These are phyloP conservation scores for Septoria petroselini DNA, from an alignment of 2,329 filamentous ascomycete genomes.

Conservation along the genomic window DNA sequence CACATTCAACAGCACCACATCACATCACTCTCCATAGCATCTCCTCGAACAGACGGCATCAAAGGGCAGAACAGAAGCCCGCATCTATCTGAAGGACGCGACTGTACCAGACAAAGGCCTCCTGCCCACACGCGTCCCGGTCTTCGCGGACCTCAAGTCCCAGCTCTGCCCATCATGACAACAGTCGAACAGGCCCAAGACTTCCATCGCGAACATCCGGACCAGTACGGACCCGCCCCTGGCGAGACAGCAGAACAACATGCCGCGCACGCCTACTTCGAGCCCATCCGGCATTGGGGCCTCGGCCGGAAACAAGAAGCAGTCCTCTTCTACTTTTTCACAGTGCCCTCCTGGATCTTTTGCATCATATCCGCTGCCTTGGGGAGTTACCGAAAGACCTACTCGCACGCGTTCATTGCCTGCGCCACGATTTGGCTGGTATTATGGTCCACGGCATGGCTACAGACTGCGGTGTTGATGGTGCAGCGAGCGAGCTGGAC, in stretches of 20 bases:
- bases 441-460: constrained; percentile 35
- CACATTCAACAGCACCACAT: too few species aligned
- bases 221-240: constrained; percentile 23
- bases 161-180: constrained; percentile 13
- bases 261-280: constrained; percentile 27
- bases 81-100: too few species aligned
- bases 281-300: constrained; percentile 33
- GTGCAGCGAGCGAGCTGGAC: constrained; percentile 37
- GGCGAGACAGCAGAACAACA: constrained; percentile 35
- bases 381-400: constrained; percentile 26
- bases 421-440: constrained; percentile 30
- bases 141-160: background rate
- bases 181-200: constrained; percentile 20
- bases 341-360: constrained; percentile 31
- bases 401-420: constrained; percentile 29
- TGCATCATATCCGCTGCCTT: constrained; percentile 33
- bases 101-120: too few species aligned
- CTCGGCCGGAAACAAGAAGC: constrained; percentile 28
- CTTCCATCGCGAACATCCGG: constrained; percentile 18
- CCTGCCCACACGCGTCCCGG: background rate
- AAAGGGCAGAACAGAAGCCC: too few species aligned
- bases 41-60: too few species aligned
- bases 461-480: constrained; percentile 37
- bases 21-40: too few species aligned
- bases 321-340: constrained; percentile 34